These are phyloP conservation scores for Brassica cretica DNA, from an alignment of 345 rosid species.

Conservation along the genomic window DNA sequence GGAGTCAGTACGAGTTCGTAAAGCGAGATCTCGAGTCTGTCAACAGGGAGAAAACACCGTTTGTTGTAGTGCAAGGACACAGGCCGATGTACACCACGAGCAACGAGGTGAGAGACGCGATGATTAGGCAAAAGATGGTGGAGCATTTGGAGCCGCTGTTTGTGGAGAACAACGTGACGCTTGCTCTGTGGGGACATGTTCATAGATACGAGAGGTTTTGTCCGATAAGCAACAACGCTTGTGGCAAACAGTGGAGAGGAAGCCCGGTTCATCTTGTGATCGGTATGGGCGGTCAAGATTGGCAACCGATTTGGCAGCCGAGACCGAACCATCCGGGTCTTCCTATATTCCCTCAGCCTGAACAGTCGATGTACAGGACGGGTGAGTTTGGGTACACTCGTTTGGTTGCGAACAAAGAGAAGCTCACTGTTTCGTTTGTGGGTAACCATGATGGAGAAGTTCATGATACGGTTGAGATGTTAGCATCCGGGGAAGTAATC, in stretches of 20 bases:
- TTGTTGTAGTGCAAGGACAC: conserved; percentile 81
- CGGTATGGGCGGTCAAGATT: conserved; percentile 99
- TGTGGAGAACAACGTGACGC: conserved; percentile 70
- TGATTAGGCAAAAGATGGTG: conserved; percentile 57
- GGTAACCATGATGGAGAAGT: conserved; percentile 91
- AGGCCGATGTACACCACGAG: conserved; percentile 97
- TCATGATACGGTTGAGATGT: conserved; percentile 79
- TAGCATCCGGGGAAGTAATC: conserved; percentile 68
- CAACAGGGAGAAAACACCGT: conserved; percentile 70
- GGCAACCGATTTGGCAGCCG: conserved; percentile 91
- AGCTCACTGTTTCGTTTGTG: conserved; percentile 71
- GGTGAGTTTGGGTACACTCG: conserved; percentile 95
- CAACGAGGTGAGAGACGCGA: conserved; percentile 57
- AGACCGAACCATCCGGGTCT: conserved; percentile 62
- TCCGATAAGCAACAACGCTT: conserved; percentile 76
- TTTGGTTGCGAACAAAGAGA: conserved; percentile 74
- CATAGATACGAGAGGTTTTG: conserved; percentile 95
- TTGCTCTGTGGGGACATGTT: conserved; percentile 95
- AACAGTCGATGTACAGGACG: conserved; percentile 69
- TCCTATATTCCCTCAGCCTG: conserved; percentile 83
- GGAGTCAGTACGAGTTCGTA: conserved; percentile 63
- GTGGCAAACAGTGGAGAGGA: conserved; percentile 61
- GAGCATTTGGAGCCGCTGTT: conserved; percentile 84
- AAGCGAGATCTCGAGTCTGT: conserved; percentile 76
- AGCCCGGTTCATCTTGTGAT: conserved; percentile 85